Evolutionary conservation across 2,329 filamentous ascomycete genomes (phyloP), one percentile per base, ranked within the genome.

Genomic region (Neoscytalidium dimidiatum): DNA sequence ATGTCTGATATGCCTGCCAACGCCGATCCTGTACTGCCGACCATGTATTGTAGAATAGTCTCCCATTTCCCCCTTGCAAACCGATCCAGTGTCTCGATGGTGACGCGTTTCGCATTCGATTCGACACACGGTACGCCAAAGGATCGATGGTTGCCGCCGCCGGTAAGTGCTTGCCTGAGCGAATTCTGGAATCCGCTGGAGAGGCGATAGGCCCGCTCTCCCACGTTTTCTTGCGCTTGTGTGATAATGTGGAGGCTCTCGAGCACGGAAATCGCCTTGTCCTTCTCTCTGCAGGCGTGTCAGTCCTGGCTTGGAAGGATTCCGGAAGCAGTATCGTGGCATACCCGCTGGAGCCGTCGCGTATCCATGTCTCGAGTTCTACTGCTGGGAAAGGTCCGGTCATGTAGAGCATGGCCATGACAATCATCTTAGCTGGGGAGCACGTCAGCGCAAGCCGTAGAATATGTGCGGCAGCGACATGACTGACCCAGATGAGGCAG

Each of bases 331-430:
- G 28, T 17, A 28, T 13, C 38, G 53, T 62, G 7, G 64, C 79
- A 72, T 77, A 86, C 85, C 79, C 82, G 70, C 83, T 83, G 71
- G 85, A 86, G 56, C 85, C 84, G 5, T 92, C 86, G 70, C 90
- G 91, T 58, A 97, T 89, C 92, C 94, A 97, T 46, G 86, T 81
- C 71, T 98, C 93, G 66, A 99, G 85, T 72, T 96, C 91, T 68
- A 87, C 82, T n/a, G 92, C 85, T 2, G 88, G 86, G 68, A 98
- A 86, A 0, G 95, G 92, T 11, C 86, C 84, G 44, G 92, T 91
- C 82, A 96, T 90, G 81, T 97, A 99, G 3, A 99, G 88, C 73
- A 99, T 88, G 43, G 92, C 91, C 90, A 97, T 97, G 67, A 99
- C 94, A 73, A 99, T 90, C 17, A 89, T 92, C 84, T 99, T 98